Conservation (phyloP, 2,329 filamentous ascomycete genomes). For the Emmonsiellopsis sp. region DNA sequence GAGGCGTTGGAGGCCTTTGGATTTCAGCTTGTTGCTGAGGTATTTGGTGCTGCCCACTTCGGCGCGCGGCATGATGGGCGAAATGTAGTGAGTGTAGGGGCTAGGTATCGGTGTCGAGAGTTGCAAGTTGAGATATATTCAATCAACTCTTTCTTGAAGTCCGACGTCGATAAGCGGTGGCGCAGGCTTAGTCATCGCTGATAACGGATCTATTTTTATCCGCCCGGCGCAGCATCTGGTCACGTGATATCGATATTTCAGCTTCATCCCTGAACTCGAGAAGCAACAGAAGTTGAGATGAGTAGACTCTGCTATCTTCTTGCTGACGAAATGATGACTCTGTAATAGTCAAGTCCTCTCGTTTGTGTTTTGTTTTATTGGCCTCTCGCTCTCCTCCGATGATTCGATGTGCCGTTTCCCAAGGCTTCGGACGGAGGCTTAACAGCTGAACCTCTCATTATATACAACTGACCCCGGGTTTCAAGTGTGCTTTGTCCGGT, state of each 20-base stretch:
- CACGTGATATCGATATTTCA: not conserved
- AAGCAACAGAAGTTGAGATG: not conserved
- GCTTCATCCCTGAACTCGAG: too few species aligned
- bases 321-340: not conserved
- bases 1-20: slow-evolving; percentile 59
- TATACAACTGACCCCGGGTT: not conserved
- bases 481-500: not conserved
- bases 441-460: not conserved
- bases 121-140: too few species aligned
- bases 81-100: not conserved
- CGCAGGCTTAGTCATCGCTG: not conserved
- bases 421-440: not conserved
- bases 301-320: not conserved
- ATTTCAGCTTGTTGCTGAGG: slow-evolving; percentile 83
- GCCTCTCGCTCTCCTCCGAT: not conserved
- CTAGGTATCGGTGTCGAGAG: not conserved
- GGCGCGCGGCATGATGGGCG: slow-evolving; percentile 70
- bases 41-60: slow-evolving; percentile 89
- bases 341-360: not conserved
- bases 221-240: not conserved
- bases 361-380: not conserved
- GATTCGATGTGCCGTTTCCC: not conserved
- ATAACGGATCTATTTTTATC: not conserved
- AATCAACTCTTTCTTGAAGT: too few species aligned
- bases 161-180: not conserved